Conservation (phyloP, 73 alveolate species). For the Tetrahymena malaccensis region DNA sequence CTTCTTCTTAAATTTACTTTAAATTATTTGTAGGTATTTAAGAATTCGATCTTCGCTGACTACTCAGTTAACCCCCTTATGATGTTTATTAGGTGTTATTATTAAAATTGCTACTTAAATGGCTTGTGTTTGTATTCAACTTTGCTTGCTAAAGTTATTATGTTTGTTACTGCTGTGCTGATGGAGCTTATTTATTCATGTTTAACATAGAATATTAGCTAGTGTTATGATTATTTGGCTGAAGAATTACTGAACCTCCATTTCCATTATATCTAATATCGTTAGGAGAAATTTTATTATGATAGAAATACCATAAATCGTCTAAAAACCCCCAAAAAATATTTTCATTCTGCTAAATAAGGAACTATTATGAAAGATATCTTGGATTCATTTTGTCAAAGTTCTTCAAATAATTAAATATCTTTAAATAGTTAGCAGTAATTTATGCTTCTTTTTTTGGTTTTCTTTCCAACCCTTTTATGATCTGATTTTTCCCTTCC, state of each 20-base stretch:
- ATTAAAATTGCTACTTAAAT: background rate
- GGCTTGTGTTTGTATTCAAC: background rate
- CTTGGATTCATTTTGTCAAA: background rate
- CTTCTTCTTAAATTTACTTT: background rate
- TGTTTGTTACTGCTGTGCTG: background rate
- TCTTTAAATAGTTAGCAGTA: background rate
- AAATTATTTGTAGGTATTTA: background rate
- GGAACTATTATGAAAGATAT: background rate
- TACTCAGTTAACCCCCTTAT: background rate
- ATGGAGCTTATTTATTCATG: background rate
- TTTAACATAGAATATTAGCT: background rate
- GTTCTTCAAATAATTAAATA: background rate
- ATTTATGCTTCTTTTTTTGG: background rate
- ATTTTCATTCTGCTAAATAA: background rate
- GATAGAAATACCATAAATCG: background rate
- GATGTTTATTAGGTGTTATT: background rate
- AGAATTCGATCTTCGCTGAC: background rate
- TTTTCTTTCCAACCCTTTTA: background rate
- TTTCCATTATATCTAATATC: background rate
- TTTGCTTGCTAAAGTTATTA: background rate
- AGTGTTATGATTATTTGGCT: background rate
- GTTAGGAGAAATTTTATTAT: background rate
- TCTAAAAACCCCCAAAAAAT: background rate
- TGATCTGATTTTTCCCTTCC: background rate
- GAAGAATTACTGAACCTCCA: background rate